A percentile compares a stretch with the other conserved stretches of the same genome.
Evolutionary conservation across 768 basidiomycete genomes (phyloP).

Genomic region (Auriscalpium microsporum): DNA sequence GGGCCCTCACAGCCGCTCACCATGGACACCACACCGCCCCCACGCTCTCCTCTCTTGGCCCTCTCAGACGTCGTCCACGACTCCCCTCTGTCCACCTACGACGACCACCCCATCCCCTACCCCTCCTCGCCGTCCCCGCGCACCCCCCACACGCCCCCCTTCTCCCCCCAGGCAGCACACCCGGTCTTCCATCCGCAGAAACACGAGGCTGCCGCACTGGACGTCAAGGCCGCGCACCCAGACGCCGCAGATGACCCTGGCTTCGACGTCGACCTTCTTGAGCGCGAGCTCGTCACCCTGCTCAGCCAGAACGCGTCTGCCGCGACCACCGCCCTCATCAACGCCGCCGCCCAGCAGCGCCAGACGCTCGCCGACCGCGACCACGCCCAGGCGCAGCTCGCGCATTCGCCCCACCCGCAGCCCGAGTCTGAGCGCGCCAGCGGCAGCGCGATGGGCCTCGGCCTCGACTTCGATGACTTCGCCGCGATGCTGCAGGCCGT

Average conservation of each 20-base stretch:
- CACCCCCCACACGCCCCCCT: conserved; percentile 2
- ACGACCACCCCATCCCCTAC: conserved; percentile 22
- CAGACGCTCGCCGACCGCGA: conserved; percentile 35
- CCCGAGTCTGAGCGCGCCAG: conserved; percentile 6
- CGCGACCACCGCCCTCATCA: conserved; percentile 54
- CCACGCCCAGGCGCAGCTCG: neutral
- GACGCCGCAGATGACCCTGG: conserved; percentile 29
- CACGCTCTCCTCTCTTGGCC: conserved; percentile 50
- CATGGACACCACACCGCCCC: conserved; percentile 15
- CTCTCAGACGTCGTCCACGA: conserved; percentile 84
- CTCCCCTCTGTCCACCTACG: conserved; percentile 58
- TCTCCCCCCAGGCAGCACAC: conserved; percentile 11
- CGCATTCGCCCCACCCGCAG: neutral
- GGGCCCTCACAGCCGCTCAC: neutral
- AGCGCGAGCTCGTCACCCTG: conserved; percentile 68
- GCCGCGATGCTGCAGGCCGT: conserved; percentile 75
- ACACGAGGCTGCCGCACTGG: conserved; percentile 7
- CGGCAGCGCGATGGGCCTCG: conserved; percentile 26
- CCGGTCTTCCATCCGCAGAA: conserved; percentile 15
- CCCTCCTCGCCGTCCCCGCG: conserved; percentile 19
- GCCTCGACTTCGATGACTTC: conserved; percentile 52
- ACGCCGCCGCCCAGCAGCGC: conserved; percentile 60
- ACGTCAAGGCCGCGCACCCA: conserved; percentile 31
- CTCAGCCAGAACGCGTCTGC: conserved; percentile 70
- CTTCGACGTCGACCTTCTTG: conserved; percentile 35